A percentile compares a stretch with the other conserved stretches of the same genome.
These are phyloP conservation scores for Sclerotinia minor DNA, from an alignment of 2,329 filamentous ascomycete species.

Conservation along the genomic window DNA sequence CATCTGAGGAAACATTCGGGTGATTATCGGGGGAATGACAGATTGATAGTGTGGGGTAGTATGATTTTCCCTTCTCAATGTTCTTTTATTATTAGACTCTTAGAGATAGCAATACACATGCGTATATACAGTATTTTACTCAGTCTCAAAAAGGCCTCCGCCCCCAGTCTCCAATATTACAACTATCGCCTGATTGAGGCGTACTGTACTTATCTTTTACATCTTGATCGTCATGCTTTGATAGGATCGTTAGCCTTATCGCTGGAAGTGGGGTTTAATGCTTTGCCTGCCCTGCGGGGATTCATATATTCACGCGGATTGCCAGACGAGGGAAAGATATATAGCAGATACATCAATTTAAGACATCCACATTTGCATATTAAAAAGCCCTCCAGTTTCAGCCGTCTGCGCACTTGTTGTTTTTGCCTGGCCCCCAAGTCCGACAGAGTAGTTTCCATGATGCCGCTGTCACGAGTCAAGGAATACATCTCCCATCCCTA, in stretches of 20 bases:
- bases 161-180: neutral
- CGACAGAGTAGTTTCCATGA: neutral
- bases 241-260: conserved; percentile 18
- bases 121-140: neutral
- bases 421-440: neutral
- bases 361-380: neutral
- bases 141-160: neutral
- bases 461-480: conserved; percentile 20
- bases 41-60: neutral
- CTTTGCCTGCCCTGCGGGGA: conserved; percentile 1
- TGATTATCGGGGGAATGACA: neutral
- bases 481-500: conserved; percentile 19
- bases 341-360: neutral
- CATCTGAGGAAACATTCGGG: neutral
- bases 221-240: neutral
- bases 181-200: neutral
- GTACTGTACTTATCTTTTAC: neutral
- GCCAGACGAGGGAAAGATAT: conserved; percentile 6
- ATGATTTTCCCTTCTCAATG: neutral
- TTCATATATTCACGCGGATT: neutral
- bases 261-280: conserved; percentile 9
- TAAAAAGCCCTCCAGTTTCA: neutral
- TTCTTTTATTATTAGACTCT: neutral
- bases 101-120: neutral
- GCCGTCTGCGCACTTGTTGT: no score